phyloP scores from a whole-genome alignment of 495 filamentous ascomycete species.

The Daldinia concentrica region DNA sequence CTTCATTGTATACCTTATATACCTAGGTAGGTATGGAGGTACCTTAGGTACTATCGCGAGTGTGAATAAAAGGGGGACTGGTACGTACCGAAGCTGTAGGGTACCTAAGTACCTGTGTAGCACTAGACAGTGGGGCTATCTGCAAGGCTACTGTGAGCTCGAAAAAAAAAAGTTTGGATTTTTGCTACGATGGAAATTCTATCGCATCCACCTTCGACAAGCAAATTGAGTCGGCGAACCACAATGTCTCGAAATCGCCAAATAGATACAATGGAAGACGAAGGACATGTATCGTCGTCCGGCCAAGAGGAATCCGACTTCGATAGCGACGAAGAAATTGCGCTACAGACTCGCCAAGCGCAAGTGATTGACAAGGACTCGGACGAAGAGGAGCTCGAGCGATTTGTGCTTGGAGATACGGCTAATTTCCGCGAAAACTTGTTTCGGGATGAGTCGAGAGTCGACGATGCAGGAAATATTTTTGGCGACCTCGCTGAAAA shows the following conservation, averaged over 20 bases:
- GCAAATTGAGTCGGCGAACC: constrained; percentile 12
- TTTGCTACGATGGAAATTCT: constrained; percentile 21
- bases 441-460: constrained; percentile 55
- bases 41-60: neutral
- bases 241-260: constrained; percentile 42
- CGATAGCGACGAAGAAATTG: constrained; percentile 39
- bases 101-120: no score
- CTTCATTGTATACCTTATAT: neutral
- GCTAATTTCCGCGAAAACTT: constrained; percentile 79
- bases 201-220: constrained; percentile 20
- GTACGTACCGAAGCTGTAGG: neutral
- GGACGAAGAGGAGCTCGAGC: constrained; percentile 83
- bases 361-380: constrained; percentile 71
- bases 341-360: constrained; percentile 34
- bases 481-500: constrained; percentile 8
- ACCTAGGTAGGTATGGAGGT: no score
- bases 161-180: constrained; percentile 49
- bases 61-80: neutral
- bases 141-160: constrained; percentile 44
- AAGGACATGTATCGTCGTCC: constrained; percentile 42
- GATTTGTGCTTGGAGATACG: constrained; percentile 84
- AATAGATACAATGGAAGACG: constrained; percentile 52
- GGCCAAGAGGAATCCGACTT: constrained; percentile 38
- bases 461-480: constrained; percentile 18
- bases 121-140: constrained; percentile 25